Evolutionary conservation across 1,284 basidiomycete species (phyloP), one percentile per base, ranked within the genome.

Genomic region (Leccinum solheimii): DNA sequence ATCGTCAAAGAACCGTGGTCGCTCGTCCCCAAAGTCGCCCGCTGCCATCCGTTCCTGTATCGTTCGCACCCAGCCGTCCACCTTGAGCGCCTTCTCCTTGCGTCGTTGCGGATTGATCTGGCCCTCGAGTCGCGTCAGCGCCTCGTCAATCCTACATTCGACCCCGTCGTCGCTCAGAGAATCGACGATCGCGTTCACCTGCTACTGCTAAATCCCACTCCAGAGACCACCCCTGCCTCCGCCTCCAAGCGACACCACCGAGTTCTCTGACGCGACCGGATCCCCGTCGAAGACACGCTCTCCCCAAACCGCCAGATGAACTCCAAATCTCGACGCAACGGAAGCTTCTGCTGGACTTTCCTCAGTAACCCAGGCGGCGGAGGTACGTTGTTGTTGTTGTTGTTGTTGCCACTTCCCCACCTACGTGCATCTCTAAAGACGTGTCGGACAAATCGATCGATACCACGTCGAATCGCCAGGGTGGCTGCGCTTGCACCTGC

Each of bases 51-150:
- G 81, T 62, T 86, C 81, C 66, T 85, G 84, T 19, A 92, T 90
- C 21, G 82, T 84, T 64, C 85, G 83, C 60, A 95, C 86, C 89
- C 92, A 94, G 8, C 84, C 83, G 71, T 94, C 88, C 4, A 95
- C 92, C 70, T 92, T 92, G 57, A 80, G 79, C 49, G 84, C 84
- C 70, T 90, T 92, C 67, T 87, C 85, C 65, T 83, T 78, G 69
- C 88, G 83, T 67, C 85, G 82, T 65, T 85, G 79, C 0, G 83
- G 83, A 72, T 91, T 92, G 61, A 95, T 91, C 70, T 93, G 86
- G 0, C 93, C 93, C 74, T 95, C 93, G 54, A 95, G 80, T 10
- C 89, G 80, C 45, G 83, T 80, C 62, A 95, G 72, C 6, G 94
- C 93, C 8, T 87, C 89, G 56, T 94, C 91, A 16, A 91, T 88